Conservation (phyloP, 2,329 filamentous ascomycete genomes). For the Cladosporium sp. region DNA sequence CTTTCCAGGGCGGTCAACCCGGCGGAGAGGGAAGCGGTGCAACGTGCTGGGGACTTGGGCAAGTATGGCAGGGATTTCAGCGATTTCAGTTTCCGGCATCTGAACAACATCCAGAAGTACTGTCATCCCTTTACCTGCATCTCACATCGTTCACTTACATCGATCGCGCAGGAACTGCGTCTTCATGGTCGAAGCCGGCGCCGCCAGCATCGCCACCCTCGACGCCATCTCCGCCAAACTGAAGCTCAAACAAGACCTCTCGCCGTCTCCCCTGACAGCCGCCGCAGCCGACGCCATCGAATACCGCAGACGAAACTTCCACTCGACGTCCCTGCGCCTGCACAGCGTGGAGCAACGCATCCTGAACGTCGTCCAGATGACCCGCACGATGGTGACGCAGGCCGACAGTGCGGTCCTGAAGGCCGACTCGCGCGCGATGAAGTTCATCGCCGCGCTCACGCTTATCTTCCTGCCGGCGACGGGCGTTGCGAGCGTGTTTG, state of each 20-base stretch:
- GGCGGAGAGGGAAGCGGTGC: constrained; percentile 24
- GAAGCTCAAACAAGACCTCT: constrained; percentile 15
- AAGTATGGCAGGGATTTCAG: neutral
- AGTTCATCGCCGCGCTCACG: constrained; percentile 35
- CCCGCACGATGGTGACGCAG: constrained; percentile 36
- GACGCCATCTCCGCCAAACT: constrained; percentile 18
- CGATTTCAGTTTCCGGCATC: neutral
- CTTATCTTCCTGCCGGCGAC: constrained; percentile 33
- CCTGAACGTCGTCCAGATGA: constrained; percentile 33
- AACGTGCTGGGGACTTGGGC: constrained; percentile 10
- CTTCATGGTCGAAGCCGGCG: constrained; percentile 32
- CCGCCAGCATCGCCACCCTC: constrained; percentile 26
- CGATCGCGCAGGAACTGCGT: constrained; percentile 23
- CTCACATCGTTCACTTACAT: neutral
- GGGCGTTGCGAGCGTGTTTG: neutral
- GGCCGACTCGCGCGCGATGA: constrained; percentile 34
- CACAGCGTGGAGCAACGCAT: constrained; percentile 32
- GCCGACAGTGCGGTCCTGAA: constrained; percentile 33
- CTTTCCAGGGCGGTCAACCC: constrained; percentile 27
- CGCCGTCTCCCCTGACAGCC: constrained; percentile 8
- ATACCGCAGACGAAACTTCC: constrained; percentile 29
- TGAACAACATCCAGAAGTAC: constrained; percentile 35
- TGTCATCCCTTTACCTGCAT: too few species aligned
- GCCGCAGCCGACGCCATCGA: constrained; percentile 14
- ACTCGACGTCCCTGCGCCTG: constrained; percentile 32